Conservation (phyloP, 495 filamentous ascomycete species). For the Saxophila tyrrhenica region DNA sequence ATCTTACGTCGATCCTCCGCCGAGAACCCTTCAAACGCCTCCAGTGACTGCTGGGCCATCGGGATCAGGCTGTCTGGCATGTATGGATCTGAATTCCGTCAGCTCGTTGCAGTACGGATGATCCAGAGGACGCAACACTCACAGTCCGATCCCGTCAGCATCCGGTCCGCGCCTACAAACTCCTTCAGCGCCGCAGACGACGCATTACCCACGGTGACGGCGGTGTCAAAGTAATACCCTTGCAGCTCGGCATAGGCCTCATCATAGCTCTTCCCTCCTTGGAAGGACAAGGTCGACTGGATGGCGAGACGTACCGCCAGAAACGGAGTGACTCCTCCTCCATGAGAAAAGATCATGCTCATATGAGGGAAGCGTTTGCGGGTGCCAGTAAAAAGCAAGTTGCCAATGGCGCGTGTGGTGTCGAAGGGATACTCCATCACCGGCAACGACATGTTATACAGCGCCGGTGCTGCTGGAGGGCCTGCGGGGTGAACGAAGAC, state of each 20-base stretch:
- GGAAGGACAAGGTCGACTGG: neutral
- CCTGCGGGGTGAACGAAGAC: neutral
- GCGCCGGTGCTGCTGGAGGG: neutral
- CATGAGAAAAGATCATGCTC: neutral
- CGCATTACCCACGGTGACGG: neutral
- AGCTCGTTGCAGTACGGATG: too few species aligned
- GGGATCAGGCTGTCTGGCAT: neutral
- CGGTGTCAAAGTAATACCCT: neutral
- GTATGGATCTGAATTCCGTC: neutral
- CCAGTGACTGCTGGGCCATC: neutral
- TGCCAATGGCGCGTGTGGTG: neutral
- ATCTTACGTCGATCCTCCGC: neutral
- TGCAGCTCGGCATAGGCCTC: neutral
- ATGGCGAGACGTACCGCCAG: neutral
- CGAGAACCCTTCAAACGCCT: neutral
- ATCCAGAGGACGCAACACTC: neutral
- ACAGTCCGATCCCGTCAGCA: neutral
- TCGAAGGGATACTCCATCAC: neutral
- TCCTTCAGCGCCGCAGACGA: neutral
- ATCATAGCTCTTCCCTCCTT: neutral
- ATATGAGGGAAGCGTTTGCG: neutral
- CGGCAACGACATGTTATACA: neutral
- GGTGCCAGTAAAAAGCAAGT: neutral
- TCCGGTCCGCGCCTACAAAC: neutral
- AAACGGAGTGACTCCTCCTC: neutral